Base-by-base conservation (phyloP, 345 rosid genomes). In the Aquilaria malaccensis region DNA sequence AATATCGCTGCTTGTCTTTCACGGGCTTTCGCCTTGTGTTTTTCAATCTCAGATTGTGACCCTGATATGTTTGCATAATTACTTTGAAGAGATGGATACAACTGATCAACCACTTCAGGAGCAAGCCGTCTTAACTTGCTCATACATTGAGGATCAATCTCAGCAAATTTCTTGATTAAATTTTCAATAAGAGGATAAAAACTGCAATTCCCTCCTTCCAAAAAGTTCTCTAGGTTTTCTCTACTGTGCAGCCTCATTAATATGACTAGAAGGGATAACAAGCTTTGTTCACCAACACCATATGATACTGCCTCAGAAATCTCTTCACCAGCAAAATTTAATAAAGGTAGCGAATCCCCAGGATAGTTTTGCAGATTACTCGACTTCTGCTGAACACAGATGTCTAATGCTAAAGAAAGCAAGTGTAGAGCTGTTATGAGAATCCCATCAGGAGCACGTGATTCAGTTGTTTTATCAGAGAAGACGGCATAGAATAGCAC, bases 221-320 rank as follows among this genome's bases (percentile, higher is more conserved):
- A 14, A 65, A 76, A 73, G 51, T 70, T 76, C 58, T 77, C 79
- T 14, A 59, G 52, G 46, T 75, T 79, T 51, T 82, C 83, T 52
- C 68, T 84, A 70, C 62, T 77, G 74, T 85, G 87, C 67, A 80
- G 80, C 71, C 77, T 75, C 95, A 83, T 81, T 71, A 90, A 72
- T 55, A 75, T 72, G 73, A 88, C 96, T 62, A 94, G 99, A 76
- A 94, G 95, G 7, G 99, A 94, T 68, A 90, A 74, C 76, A 90
- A 72, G 77, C 91, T 90, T 63, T 78, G 76, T 45, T 67, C 80
- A 62, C 79, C 89, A 78, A 81, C 76, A 68, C 66, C 81, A 69
- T 76, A 73, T 58, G 65, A 57, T 60, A 61, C 48, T 45, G 85
- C 88, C 70, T 81, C 83, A 58, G 46, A 62, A 70, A 81, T 72